These are phyloP conservation scores for Syzygium jambos DNA, from an alignment of 345 rosid genomes.

Conservation along the genomic window DNA sequence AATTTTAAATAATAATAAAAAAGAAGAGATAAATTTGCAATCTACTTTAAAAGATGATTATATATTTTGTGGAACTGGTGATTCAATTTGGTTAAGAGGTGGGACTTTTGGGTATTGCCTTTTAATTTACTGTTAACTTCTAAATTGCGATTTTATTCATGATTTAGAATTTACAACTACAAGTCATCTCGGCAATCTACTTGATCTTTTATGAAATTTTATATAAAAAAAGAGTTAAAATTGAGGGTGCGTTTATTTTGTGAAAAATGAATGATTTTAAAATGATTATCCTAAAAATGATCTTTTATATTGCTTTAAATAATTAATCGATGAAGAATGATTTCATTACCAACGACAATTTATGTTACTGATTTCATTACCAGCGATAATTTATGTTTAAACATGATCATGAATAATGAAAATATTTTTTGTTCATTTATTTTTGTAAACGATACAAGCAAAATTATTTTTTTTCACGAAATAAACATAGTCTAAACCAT, in stretches of 20 bases:
- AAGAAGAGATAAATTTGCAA: not conserved
- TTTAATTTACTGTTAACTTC: not conserved
- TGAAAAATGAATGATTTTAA: not conserved
- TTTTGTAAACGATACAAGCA: fast-evolving
- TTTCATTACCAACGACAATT: not conserved
- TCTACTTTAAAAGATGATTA: not conserved
- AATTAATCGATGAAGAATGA: not conserved
- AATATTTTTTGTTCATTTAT: fast-evolving
- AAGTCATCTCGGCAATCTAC: not conserved
- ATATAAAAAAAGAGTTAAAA: not conserved
- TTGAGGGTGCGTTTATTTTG: not conserved
- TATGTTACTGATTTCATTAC: not conserved
- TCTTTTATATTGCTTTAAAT: too few relatives aligned
- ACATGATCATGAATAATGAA: fast-evolving
- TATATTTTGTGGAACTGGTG: not conserved
- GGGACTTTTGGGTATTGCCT: not conserved
- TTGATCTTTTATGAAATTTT: not conserved
- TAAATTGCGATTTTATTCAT: not conserved
- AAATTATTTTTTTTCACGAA: not conserved
- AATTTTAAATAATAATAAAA: too few relatives aligned
- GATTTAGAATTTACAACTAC: not conserved
- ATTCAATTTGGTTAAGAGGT: not conserved
- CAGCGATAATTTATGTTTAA: fast-evolving
- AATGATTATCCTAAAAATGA: not conserved
- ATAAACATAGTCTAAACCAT: not conserved